Percentiles rank a stretch among this genome's conserved stretches.
Evolutionary conservation across 352 stramenopile species (phyloP).

Genomic region (Globisporangium lucens): DNA sequence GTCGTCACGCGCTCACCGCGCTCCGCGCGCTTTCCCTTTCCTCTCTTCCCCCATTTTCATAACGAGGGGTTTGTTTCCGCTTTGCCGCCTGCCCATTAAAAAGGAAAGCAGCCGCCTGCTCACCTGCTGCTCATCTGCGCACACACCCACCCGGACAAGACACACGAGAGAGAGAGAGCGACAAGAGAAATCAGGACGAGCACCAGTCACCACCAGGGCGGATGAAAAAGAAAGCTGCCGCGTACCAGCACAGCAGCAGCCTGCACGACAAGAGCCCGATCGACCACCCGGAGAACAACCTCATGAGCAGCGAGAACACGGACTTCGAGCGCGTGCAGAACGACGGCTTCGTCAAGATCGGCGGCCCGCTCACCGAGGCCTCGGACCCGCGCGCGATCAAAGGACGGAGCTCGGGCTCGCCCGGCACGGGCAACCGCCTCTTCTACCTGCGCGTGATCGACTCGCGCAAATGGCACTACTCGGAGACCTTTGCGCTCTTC

Average conservation of each 20-base stretch:
- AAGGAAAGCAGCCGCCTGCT: neutral
- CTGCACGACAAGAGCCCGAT: constrained; percentile 15
- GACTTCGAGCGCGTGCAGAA: constrained; percentile 62
- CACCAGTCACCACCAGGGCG: neutral
- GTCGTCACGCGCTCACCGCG: neutral
- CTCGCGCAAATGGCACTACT: constrained; percentile 88
- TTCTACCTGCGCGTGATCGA: constrained; percentile 84
- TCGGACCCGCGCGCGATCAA: constrained; percentile 76
- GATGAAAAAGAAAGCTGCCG: constrained; percentile 14
- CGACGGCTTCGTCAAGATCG: constrained; percentile 78
- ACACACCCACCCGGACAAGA: neutral
- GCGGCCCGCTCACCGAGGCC: constrained; percentile 60
- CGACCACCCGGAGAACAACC: constrained; percentile 12
- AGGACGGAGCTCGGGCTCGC: constrained; percentile 15
- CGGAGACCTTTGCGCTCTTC: constrained; percentile 81
- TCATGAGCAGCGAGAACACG: constrained; percentile 28
- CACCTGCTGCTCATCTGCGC: neutral
- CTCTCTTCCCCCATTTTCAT: neutral
- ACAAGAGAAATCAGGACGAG: neutral
- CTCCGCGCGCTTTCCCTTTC: neutral
- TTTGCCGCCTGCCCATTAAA: neutral
- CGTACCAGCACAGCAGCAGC: constrained; percentile 5
- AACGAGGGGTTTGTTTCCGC: neutral
- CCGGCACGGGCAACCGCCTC: constrained; percentile 54
- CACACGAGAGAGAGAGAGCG: too few relatives aligned